Evolutionary conservation across 1,139 yeast species (phyloP).

Genomic region (Saccharomycopsis hybrid): DNA sequence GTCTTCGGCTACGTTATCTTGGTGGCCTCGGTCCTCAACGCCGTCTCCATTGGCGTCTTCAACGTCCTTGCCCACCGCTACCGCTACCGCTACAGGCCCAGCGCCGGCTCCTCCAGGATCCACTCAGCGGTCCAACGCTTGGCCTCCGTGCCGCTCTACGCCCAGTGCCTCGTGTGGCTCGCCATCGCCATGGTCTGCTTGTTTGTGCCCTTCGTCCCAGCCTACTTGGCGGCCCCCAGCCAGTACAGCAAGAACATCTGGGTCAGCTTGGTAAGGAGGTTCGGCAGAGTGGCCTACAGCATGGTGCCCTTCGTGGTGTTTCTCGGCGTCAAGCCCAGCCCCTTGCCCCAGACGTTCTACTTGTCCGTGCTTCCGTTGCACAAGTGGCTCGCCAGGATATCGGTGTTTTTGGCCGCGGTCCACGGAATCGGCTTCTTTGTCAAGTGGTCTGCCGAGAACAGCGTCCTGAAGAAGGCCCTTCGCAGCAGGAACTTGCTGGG

Average conservation of each 20-base stretch:
- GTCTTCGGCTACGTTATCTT: constrained; percentile 45
- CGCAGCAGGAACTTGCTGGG: constrained; percentile 67
- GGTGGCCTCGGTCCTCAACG: constrained; percentile 32
- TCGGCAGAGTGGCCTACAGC: constrained; percentile 54
- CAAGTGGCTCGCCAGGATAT: constrained; percentile 73
- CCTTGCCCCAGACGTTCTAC: constrained; percentile 49
- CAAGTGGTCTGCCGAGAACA: no score
- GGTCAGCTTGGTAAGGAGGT: constrained; percentile 26
- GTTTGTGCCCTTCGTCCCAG: no score
- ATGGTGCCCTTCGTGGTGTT: constrained; percentile 59
- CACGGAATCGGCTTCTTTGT: constrained; percentile 55
- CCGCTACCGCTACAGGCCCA: no score
- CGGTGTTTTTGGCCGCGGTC: constrained; percentile 42
- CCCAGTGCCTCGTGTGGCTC: no score
- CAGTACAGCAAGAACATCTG: no score
- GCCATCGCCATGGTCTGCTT: no score
- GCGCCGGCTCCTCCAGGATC: no score
- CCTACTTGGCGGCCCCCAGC: no score
- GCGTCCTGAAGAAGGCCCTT: no score
- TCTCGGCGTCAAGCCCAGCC: constrained; percentile 56
- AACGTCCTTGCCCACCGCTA: constrained; percentile 23
- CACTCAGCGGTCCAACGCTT: no score
- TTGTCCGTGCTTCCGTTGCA: constrained; percentile 54
- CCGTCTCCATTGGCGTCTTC: constrained; percentile 23
- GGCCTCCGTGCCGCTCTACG: no score